Evolutionary conservation across 306 rosid genomes (phyloP), one percentile per base, ranked within the genome.

Genomic region (Quillaja saponaria): DNA sequence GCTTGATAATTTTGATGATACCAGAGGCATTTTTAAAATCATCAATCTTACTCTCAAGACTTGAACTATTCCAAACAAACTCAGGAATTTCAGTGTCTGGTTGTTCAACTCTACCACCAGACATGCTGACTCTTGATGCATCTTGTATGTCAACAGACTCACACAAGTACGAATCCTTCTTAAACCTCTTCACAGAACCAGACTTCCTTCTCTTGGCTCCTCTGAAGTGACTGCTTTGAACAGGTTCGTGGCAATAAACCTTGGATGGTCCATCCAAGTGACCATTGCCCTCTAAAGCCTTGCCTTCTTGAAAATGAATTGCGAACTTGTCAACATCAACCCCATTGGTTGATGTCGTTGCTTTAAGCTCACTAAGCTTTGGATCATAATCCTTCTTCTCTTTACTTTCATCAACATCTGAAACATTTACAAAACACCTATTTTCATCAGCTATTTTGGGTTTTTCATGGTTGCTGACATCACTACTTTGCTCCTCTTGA

Each of bases 161-260:
- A 57, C 66, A 54, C 34, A 58, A 34, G 12, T 48, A 66, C 8
- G 74, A 50, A 41, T 81, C 90, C 70, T 70, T 87, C 62, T 73
- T 80, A 74, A 91, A 85, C 85, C 96, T 82, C 85, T 88, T 91
- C 35, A 88, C 97, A 39, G 91, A 82, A 64, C 85, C 85, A 19
- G 95, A 80, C 73, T 91, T 91, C 79, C 96, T 84, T 73, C 88
- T 80, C 80, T 80, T 91, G 33, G 97, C 90, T 63, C 97, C 97
- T 42, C 67, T 84, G 58, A 77, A 74, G 38, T 86, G 85, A 39
- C 73, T 68, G 55, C 50, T 75, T 42, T 76, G 73, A 69, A 58
- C 74, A 9, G 72, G 58, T 31, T 81, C 95, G 6, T 6, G 21
- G 17, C 49, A 45, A 58, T 72, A 72, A 47, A 58, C 67, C 64